Evolutionary conservation across 805 yeast genomes (phyloP).

Genomic region (Schwanniomyces vanrijiae): DNA sequence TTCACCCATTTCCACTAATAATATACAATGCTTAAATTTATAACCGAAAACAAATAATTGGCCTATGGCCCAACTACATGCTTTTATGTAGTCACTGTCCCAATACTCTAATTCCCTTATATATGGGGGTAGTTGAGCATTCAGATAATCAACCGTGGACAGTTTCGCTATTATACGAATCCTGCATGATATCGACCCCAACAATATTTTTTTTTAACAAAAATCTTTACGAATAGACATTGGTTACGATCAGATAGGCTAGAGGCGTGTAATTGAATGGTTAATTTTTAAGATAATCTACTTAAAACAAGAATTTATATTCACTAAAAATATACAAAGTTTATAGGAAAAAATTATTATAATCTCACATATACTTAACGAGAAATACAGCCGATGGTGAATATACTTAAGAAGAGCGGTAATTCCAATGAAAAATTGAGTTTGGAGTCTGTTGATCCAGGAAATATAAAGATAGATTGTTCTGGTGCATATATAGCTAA

Average conservation of each 20-base stretch:
- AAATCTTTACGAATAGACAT: background rate
- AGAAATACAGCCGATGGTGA: background rate
- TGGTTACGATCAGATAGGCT: background rate
- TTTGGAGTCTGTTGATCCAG: constrained; percentile 27
- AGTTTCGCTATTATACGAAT: background rate
- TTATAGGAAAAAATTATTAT: background rate
- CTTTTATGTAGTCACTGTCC: background rate
- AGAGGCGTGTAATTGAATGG: background rate
- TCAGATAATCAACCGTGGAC: background rate
- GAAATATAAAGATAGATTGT: constrained; percentile 44
- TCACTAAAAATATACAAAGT: too few species aligned
- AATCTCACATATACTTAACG: background rate
- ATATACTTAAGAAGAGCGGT: background rate
- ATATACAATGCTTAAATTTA: too few species aligned
- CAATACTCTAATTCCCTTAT: background rate
- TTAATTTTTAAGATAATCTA: background rate
- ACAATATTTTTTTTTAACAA: constrained; percentile 1
- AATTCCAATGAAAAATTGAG: constrained; percentile 6
- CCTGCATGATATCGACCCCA: constrained; percentile 2
- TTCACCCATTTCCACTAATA: background rate
- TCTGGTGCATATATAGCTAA: constrained; percentile 47
- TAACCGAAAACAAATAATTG: background rate
- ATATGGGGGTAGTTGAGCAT: background rate
- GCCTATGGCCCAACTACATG: too few species aligned
- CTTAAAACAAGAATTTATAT: background rate